Conservation (phyloP, 306 rosid species). For the Spatholobus suberectus region DNA sequence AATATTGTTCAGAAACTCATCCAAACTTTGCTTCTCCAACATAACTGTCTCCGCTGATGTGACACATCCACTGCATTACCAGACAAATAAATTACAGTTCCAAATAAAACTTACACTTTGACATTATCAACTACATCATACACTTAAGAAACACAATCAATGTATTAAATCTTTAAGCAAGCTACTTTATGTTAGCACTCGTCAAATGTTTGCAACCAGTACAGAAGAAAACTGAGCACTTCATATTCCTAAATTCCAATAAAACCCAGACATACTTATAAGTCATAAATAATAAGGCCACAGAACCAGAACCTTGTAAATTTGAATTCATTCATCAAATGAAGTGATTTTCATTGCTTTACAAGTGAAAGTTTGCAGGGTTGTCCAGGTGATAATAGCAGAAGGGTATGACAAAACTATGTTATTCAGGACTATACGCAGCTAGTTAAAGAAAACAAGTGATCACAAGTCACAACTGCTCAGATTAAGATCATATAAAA, state of each 20-base stretch:
- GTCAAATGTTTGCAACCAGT: neutral
- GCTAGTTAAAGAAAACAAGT: neutral
- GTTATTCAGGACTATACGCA: neutral
- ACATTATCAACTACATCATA: conserved; percentile 27
- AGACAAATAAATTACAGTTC: conserved; percentile 36
- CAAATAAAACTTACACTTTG: neutral
- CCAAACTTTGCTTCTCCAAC: conserved; percentile 98
- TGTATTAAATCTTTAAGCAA: conserved; percentile 4
- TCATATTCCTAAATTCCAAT: neutral
- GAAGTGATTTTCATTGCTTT: neutral
- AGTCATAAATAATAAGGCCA: neutral
- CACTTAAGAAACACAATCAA: neutral
- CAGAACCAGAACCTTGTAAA: neutral
- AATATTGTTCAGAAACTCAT: conserved; percentile 79
- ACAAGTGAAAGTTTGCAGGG: neutral
- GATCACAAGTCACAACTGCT: neutral
- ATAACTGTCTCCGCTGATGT: conserved; percentile 95
- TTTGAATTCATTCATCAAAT: neutral
- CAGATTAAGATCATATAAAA: neutral
- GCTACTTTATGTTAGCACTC: neutral
- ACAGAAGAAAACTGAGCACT: neutral
- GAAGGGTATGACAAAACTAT: neutral
- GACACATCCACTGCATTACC: conserved; percentile 83
- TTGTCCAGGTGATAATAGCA: neutral
- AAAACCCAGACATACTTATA: neutral